Percentiles rank a stretch among this genome's conserved stretches.
phyloP scores from a whole-genome alignment of 768 basidiomycete genomes.

The Terana coerulea region DNA sequence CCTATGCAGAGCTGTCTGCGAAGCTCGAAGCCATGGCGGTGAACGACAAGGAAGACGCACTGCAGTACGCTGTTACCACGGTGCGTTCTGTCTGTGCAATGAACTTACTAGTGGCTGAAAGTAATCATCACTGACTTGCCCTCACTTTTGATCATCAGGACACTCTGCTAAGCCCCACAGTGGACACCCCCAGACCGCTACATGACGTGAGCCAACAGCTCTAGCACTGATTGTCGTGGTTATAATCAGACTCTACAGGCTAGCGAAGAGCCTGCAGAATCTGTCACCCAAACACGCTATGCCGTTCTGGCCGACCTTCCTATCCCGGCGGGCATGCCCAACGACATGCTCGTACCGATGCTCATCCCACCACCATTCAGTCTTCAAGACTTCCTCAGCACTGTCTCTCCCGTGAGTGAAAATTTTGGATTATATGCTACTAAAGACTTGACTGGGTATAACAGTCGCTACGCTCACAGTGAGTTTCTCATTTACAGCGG shows the following conservation, averaged over 20 bases:
- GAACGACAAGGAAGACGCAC: no score
- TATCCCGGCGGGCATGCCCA: conserved; percentile 58
- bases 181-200: no score
- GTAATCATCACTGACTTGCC: no score
- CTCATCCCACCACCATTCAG: conserved; percentile 59
- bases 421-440: neutral
- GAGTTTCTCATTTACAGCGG: conserved; percentile 23
- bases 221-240: no score
- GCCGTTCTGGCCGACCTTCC: conserved; percentile 56
- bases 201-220: no score
- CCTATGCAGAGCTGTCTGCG: neutral
- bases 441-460: no score
- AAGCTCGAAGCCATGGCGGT: conserved; percentile 1
- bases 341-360: conserved; percentile 66
- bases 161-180: no score
- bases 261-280: conserved; percentile 14
- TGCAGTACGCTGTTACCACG: no score
- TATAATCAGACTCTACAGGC: neutral
- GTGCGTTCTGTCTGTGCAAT: no score
- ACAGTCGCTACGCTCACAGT: conserved; percentile 59
- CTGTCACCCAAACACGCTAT: conserved; percentile 51
- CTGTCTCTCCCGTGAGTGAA: conserved; percentile 49
- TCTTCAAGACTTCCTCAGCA: conserved; percentile 65
- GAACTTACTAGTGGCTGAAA: no score
- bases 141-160: no score